Evolutionary conservation across 2,329 filamentous ascomycete species (phyloP), one percentile per base, ranked within the genome.

Genomic region (Monosporascus sp.): DNA sequence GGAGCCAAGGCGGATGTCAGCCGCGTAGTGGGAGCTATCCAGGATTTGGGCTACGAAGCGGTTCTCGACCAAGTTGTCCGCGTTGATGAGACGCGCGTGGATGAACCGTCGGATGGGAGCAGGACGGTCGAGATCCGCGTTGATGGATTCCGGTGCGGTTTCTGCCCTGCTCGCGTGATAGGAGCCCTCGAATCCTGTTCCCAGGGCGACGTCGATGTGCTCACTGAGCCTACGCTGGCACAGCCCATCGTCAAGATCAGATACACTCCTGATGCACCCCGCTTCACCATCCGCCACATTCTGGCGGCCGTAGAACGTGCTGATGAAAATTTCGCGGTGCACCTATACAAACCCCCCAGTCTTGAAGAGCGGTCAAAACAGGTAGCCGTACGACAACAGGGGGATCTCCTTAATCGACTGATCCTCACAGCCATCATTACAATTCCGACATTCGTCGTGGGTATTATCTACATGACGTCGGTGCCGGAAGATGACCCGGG

Each of bases 381-480:
- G 39, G 89, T 96, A 65, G 86, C 89, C 55, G 76, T 77, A 20
- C 81, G 80, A 53, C 89, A 96, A 62, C 83, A 86, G 62, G 79
- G 74, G 24, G 79, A 85, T 34, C 80, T 95, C 15, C 69, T 92
- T 0, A 74, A 81, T 54, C 85, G 92, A n/a, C 78, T 90, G 17
- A 65, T 88, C 1, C 76, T 95, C 51, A 86, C 89, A 1, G 69
- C 87, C 27, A 62, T 86, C 25, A 74, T 88, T 6, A 85, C 88
- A 20, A 85, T 97, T 45, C 92, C 93, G 2, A 90, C 89, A 0
- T 92, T 97, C 61, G 68, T 96, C 49, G 84, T 97, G 39, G 92
- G 93, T 3, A 89, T 97, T 50, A 84, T 96, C 1, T 96, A 90
- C 72, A 97, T 96, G 92, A 90, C 82, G 55, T 77, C 97, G 1